Evolutionary conservation across 768 basidiomycete genomes (phyloP).

Genomic region (Collybiopsis luxurians): DNA sequence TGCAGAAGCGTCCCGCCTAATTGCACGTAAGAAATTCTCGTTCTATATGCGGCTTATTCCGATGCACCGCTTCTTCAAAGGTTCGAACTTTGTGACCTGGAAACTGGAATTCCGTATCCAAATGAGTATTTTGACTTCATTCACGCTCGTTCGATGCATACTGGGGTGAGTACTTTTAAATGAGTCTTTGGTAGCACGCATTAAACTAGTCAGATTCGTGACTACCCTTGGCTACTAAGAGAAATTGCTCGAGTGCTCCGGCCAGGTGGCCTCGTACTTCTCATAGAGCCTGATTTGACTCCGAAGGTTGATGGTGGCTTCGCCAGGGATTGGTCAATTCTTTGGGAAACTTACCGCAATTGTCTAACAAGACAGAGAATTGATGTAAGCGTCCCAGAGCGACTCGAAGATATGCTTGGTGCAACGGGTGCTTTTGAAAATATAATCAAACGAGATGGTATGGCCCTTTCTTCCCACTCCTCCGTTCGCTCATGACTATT

Average conservation of each 20-base stretch:
- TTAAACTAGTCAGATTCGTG: constrained; percentile 44
- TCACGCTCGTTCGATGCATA: constrained; percentile 68
- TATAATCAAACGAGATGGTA: constrained; percentile 47
- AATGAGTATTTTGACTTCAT: constrained; percentile 64
- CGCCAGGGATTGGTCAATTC: constrained; percentile 56
- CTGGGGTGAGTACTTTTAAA: constrained; percentile 45
- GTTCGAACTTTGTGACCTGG: constrained; percentile 71
- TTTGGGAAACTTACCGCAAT: constrained; percentile 61
- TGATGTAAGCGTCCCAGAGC: constrained; percentile 56
- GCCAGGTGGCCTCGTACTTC: constrained; percentile 65
- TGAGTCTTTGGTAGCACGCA: constrained; percentile 7
- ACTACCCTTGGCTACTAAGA: constrained; percentile 58
- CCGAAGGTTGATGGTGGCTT: constrained; percentile 42
- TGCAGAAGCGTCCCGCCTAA: constrained; percentile 62
- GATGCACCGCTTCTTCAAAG: constrained; percentile 35
- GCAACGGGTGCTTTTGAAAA: constrained; percentile 53
- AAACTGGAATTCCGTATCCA: constrained; percentile 61
- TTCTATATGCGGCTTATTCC: constrained; percentile 5
- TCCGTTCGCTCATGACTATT: too few relatives aligned
- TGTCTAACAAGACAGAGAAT: constrained; percentile 51
- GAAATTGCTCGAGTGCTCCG: constrained; percentile 67
- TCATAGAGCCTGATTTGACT: constrained; percentile 59
- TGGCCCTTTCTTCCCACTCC: too few relatives aligned
- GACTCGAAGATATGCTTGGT: constrained; percentile 48
- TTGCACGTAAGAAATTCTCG: constrained; percentile 56